Base-by-base conservation (phyloP, 2,329 filamentous ascomycete species). In the Colletotrichum sp. region DNA sequence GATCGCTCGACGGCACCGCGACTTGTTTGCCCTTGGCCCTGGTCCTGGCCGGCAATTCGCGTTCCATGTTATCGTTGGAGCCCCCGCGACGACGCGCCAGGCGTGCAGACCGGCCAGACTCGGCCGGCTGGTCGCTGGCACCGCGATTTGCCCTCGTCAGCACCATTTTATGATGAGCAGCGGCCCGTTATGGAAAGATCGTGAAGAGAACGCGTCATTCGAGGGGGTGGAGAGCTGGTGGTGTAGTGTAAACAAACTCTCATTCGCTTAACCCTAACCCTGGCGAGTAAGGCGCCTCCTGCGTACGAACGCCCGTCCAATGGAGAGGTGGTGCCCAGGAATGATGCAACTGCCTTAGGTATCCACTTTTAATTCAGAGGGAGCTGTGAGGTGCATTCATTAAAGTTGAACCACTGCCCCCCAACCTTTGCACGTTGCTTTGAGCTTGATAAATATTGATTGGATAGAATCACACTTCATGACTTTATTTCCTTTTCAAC, bases 181-280 rank as follows among this genome's bases (percentile, higher is more conserved):
- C 26, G 18, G 5, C 21, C 16, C 10, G n/a, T 16, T 9, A 21
- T 68, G 4, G 55, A 30, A n/a, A 30, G 28, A 21, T 68, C 44
- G 64, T 55, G 18, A 39, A 26, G 28, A 6, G 30, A 32, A 16
- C 57, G 52, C 69, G 63, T 64, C 32, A 24, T 32, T 34, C 12
- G 13, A 59, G 49, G 62, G 24, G 34, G 21, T 18, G 18, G 13
- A 34, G 60, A 32, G n/a, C 2, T 39, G 62, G 28, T 55, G 21
- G 57, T 21, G 32, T 12, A 60, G 60, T 39, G 71, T 70, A 64
- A 70, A 70, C 30, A 69, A 65, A 44, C 26, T 60, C 60, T 16
- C 59, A 52, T 49, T 39, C 26, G 49, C 12, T 24, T 63, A 66
- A 72, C 72, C 72, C 71, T 73, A 75, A 75, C 72, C 72, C 72